Evolutionary conservation across 2,329 filamentous ascomycete genomes (phyloP).

Genomic region (Orbilia quercus): DNA sequence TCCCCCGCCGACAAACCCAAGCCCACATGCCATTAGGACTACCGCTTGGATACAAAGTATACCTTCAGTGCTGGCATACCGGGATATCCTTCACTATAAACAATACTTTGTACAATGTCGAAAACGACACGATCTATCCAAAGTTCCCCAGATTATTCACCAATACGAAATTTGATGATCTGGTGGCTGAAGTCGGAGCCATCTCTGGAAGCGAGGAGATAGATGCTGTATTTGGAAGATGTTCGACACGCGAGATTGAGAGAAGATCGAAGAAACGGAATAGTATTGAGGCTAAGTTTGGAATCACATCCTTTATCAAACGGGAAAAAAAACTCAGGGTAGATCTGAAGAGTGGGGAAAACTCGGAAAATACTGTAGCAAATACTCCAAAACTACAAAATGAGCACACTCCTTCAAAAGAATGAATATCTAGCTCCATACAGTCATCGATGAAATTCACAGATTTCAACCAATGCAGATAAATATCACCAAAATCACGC

Average conservation of each 20-base stretch:
- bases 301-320: too few species aligned
- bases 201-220: slow-evolving; percentile 4
- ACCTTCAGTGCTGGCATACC: slow-evolving; percentile 16
- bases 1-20: too few species aligned
- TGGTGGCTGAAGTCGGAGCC: slow-evolving; percentile 15
- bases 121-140: background rate
- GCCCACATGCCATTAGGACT: slow-evolving; percentile 7
- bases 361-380: too few species aligned
- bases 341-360: too few species aligned
- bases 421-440: too few species aligned
- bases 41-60: slow-evolving; percentile 29
- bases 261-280: background rate
- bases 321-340: too few species aligned
- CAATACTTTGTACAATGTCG: background rate
- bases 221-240: background rate
- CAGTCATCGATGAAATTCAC: too few species aligned
- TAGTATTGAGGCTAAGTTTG: background rate
- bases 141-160: slow-evolving; percentile 8
- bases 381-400: too few species aligned
- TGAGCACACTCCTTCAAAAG: too few species aligned
- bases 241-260: background rate
- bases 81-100: slow-evolving; percentile 4
- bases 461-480: too few species aligned
- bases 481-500: background rate
- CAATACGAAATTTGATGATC: slow-evolving; percentile 2